These are phyloP conservation scores for Dunaliella primolecta DNA, from an alignment of 139 green algal genomes.

Conservation along the genomic window DNA sequence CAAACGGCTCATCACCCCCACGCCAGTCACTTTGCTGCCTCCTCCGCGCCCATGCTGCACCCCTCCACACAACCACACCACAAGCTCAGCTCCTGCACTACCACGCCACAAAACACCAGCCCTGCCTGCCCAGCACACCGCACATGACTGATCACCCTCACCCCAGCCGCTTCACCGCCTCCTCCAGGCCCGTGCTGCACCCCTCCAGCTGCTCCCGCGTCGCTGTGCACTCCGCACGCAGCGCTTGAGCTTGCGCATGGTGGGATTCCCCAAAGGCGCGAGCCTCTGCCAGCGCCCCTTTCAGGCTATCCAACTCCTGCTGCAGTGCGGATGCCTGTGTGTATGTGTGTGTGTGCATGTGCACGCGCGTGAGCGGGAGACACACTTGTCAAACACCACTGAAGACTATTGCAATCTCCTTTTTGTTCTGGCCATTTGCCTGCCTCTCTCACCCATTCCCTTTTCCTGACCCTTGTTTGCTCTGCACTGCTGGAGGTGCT, in stretches of 20 bases:
- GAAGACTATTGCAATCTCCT: neutral
- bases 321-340: slow-evolving; percentile 31
- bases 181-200: neutral
- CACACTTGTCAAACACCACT: too few relatives aligned
- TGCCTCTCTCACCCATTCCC: neutral
- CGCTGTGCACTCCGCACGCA: neutral
- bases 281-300: slow-evolving; percentile 51
- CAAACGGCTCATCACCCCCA: too few relatives aligned
- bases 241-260: neutral
- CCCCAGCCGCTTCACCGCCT: neutral
- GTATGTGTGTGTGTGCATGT: slow-evolving; percentile 5
- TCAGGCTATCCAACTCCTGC: slow-evolving; percentile 42
- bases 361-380: neutral
- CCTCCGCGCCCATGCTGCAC: too few relatives aligned
- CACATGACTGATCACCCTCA: too few relatives aligned
- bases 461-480: neutral
- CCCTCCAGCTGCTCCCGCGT: neutral
- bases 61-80: too few relatives aligned
- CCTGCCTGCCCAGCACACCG: too few relatives aligned
- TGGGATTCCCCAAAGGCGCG: neutral
- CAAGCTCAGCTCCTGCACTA: too few relatives aligned
- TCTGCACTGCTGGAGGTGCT: neutral
- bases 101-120: too few relatives aligned
- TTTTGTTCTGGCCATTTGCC: neutral
- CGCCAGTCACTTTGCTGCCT: too few relatives aligned